Evolutionary conservation across 2,329 filamentous ascomycete genomes (phyloP), one percentile per base, ranked within the genome.

Genomic region (Cordyceps cicadae): DNA sequence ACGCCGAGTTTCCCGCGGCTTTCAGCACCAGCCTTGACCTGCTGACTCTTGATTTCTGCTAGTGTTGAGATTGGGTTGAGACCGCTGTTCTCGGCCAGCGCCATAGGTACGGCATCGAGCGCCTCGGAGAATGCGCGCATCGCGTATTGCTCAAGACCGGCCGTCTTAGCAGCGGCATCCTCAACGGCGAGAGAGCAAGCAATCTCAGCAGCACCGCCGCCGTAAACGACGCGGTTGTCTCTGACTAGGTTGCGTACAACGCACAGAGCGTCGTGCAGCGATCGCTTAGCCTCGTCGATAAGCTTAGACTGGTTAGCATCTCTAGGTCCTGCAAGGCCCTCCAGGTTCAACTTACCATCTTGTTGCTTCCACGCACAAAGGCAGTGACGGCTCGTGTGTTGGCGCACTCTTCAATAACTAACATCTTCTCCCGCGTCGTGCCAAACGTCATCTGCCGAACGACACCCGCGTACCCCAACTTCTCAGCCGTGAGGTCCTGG

Each of bases 41-140:
- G 94, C 77, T 95, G 87, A 68, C 91, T 95, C 84, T 99, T 99
- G 78, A 99, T 86, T 71, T 89, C 88, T 41, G 94, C 93, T 61
- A 99, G 83, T 8, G 93, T 96, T 70, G 97, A 92, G 68, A 99
- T 99, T 17, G 94, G 91, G 76, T 91, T 96, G 64, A 97, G 81
- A 64, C 94, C 94, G 67, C 90, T 96, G 82, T 99, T 99, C 82
- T 99, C 93, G 11, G 94, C 92, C 63, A 99, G 82, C 2, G 94
- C 91, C 91, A 99, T 94, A 39, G 94, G 94, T 1, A 99, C 83
- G 1, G 90, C 83, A 74, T 99, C 94, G 41, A 99, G 85, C 5
- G 94, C 95, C 75, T 97, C 93, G 63, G 94, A 85, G 72, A 99
- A 99, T 26, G 94, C 94, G 64, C 94, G 90, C 93, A 99, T 99